These are phyloP conservation scores for Graphilbum ipis-grandicollis DNA, from an alignment of 2,329 filamentous ascomycete species.

Conservation along the genomic window DNA sequence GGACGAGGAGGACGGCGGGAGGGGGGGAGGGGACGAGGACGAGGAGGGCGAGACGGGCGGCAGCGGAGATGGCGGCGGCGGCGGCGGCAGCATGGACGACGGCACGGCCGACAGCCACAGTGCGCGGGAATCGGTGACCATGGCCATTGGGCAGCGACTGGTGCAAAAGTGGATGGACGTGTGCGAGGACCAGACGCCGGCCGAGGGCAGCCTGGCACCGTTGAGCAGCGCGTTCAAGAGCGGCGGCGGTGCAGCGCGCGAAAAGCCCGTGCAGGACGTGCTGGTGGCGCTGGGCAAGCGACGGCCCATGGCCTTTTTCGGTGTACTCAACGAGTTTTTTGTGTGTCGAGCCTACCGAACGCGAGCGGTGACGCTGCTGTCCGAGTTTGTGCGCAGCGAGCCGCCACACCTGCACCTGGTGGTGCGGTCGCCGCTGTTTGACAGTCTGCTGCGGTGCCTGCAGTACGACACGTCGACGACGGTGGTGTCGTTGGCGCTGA, in stretches of 20 bases:
- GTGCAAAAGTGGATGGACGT: conserved; percentile 40
- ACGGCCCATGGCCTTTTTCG: conserved; percentile 49
- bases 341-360: conserved; percentile 46
- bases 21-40: too few species aligned
- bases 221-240: conserved; percentile 18
- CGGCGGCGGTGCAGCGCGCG: conserved; percentile 27
- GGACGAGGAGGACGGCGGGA: too few species aligned
- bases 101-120: neutral
- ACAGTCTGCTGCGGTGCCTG: conserved; percentile 54
- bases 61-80: conserved; percentile 13
- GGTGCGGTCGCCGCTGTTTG: conserved; percentile 53
- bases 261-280: conserved; percentile 31
- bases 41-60: conserved; percentile 24
- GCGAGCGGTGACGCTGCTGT: conserved; percentile 47
- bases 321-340: conserved; percentile 46
- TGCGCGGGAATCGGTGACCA: conserved; percentile 14
- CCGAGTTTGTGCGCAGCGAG: conserved; percentile 55
- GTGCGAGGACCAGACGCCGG: too few species aligned
- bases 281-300: conserved; percentile 47
- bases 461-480: conserved; percentile 64
- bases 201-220: conserved; percentile 17
- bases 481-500: conserved; percentile 57
- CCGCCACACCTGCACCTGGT: conserved; percentile 66
- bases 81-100: conserved; percentile 14
- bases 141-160: conserved; percentile 37